Base-by-base conservation (phyloP, 176 grass and related monocot species). In the Carex scoparia region DNA sequence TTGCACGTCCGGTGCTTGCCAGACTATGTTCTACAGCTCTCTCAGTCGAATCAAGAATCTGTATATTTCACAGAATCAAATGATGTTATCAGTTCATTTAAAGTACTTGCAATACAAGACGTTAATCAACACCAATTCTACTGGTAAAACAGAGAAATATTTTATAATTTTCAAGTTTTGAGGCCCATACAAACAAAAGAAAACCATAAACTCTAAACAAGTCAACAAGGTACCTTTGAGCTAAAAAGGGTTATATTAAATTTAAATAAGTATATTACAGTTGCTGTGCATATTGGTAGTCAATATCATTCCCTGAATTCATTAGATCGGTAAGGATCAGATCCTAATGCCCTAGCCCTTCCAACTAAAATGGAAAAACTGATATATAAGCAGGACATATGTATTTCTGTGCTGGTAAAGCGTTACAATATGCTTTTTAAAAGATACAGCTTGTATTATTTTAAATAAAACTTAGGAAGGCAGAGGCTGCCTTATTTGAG, bases 21-120 rank as follows among this genome's bases (percentile, higher is more conserved):
- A 97, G 81, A 87, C 95, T 98, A 84, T 90, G 88, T 74, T 95
- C 95, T 61, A 98, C 91, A 1, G 95, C 89, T 35, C 80, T 86
- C 72, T 94, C 95, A 0, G 91, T 98, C 1, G 93, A 98, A 88
- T 95, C 89, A 67, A 95, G 93, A 85, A 90, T 90, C 95, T 98
- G 85, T 32, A 71, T 61, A 16, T 82, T 79, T 44, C 49, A 44
- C 46, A 78, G 9, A 32, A 59, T 62, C 61, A 80, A 10, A 84
- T 27, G 68, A 60, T 38, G 77, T 81, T 87, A 59, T 84, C 63
- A 59, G 37, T 68, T 84, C 44, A 73, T 28, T 55, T 56, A 81
- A 79, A 61, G 42, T 7, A 14, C 7, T 49, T 58, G 60, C 65
- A 46, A 64, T 66, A 79, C 7, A 78, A 40, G 32, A 27, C 15